Conservation (phyloP, 2,329 filamentous ascomycete genomes). For the Aspergillus tamarii region DNA sequence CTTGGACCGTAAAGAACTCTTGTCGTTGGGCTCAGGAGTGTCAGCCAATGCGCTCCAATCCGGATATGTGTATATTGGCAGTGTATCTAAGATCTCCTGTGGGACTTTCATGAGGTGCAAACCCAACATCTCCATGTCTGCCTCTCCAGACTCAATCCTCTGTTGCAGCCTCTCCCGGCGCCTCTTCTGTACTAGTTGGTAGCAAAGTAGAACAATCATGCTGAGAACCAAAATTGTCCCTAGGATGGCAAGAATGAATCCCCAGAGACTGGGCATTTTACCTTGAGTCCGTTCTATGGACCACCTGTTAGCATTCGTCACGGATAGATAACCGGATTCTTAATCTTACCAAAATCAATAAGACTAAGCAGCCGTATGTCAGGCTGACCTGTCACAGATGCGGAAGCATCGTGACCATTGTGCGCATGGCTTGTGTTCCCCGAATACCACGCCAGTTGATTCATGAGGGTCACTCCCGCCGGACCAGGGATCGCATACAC, state of each 20-base stretch:
- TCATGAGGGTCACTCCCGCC: constrained; percentile 70
- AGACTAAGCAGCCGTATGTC: constrained; percentile 52
- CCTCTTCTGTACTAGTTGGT: constrained; percentile 77
- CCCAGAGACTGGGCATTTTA: constrained; percentile 74
- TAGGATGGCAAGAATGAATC: constrained; percentile 73
- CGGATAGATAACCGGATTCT: background rate
- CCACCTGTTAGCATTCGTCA: background rate
- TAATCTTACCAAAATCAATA: constrained; percentile 48
- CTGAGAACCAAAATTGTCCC: constrained; percentile 79
- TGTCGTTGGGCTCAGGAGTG: background rate
- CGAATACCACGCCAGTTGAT: constrained; percentile 74
- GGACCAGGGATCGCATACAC: constrained; percentile 78
- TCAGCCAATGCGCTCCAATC: constrained; percentile 28
- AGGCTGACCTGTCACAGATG: constrained; percentile 3
- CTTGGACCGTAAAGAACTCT: constrained; percentile 3
- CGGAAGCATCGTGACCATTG: constrained; percentile 39
- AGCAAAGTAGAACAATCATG: constrained; percentile 62
- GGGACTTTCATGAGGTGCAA: constrained; percentile 83
- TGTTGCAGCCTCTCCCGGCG: constrained; percentile 69
- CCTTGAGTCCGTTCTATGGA: constrained; percentile 26
- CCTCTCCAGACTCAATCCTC: constrained; percentile 75
- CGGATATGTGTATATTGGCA: constrained; percentile 79
- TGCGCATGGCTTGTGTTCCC: constrained; percentile 62
- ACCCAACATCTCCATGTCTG: constrained; percentile 83
- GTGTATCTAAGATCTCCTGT: constrained; percentile 67